Evolutionary conservation across 2,329 filamentous ascomycete genomes (phyloP), one percentile per base, ranked within the genome.

Genomic region (Aureobasidium sp.): DNA sequence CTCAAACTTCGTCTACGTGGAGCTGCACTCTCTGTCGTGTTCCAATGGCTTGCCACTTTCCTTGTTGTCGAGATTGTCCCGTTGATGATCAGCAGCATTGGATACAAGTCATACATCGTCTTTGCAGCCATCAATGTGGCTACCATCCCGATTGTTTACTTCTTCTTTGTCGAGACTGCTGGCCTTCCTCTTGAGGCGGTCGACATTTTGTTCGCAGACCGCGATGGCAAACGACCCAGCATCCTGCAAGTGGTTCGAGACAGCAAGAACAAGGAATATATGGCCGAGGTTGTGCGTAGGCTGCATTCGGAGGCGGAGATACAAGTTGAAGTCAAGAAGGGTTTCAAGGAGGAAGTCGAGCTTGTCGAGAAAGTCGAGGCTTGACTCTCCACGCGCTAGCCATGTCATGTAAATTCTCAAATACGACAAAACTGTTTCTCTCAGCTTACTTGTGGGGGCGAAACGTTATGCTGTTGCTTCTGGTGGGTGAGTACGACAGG

Each of bases 51-150:
- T 4, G 71, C 27, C 40, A 61, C 50, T 23, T 67, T 66, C 51
- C 40, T 55, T 1, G 31, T 66, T 8, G 66, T 67, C 63, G 65
- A 66, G 59, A 64, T 67, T 15, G 85, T 84, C 0, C 83, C 84
- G 0, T 78, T 81, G 5, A 75, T 83, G 1, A 80, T 86, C 66
- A 78, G 79, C 48, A 78, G 76, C 10, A 73, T 87, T 5, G 72
- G 78, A 20, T 86, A 82, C 82, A 81, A 81, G 67, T 70, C 88
- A 0, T 90, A 90, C 74, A 85, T 87, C 71, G 85, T 91, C 68
- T 92, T 91, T 71, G 88, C 89, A 10, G 65, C 58, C 25, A 89
- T 91, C 78, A 91, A 91, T 73, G 83, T 85, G 68, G 79, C 85
- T 69, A 88, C 89, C 74, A 81, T 89, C 0, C 87, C 87, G 0